Evolutionary conservation across 2,329 filamentous ascomycete genomes (phyloP).

Genomic region (Penicillium sp.): DNA sequence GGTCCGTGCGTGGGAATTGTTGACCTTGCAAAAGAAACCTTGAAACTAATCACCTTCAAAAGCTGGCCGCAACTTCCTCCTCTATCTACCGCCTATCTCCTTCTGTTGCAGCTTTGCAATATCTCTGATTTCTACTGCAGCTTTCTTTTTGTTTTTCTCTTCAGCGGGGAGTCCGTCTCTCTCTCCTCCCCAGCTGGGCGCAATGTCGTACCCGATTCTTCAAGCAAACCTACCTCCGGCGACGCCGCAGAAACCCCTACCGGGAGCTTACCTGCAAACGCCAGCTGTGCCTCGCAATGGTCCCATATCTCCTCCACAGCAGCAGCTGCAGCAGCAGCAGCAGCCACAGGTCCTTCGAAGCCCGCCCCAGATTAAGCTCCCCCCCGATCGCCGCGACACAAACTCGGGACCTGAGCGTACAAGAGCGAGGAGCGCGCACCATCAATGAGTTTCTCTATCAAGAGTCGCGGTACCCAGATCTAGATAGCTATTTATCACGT

Average conservation of each 20-base stretch:
- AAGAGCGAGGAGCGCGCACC: constrained; percentile 77
- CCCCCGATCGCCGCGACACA: constrained; percentile 45
- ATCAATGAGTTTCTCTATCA: constrained; percentile 76
- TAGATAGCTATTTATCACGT: constrained; percentile 89
- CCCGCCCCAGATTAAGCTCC: constrained; percentile 32
- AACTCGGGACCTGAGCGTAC: constrained; percentile 61
- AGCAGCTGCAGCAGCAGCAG: constrained; percentile 3
- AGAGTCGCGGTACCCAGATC: constrained; percentile 81
- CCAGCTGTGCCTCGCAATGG: constrained; percentile 36
- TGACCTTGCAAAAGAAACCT: constrained; percentile 19
- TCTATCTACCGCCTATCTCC: background rate
- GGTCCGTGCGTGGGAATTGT: constrained; percentile 37
- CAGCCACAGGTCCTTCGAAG: background rate
- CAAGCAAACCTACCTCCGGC: constrained; percentile 26
- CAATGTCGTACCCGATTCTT: constrained; percentile 46
- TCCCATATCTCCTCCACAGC: constrained; percentile 18
- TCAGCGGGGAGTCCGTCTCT: constrained; percentile 20
- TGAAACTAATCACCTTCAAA: constrained; percentile 11
- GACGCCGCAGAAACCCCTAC: constrained; percentile 43
- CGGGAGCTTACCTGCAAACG: constrained; percentile 45
- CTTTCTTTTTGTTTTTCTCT: constrained; percentile 5
- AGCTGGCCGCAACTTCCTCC: background rate
- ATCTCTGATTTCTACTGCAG: background rate
- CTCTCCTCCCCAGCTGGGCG: constrained; percentile 20
- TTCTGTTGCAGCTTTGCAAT: background rate